phyloP scores from a whole-genome alignment of 1,284 basidiomycete genomes.

The Boletus austroedulis region DNA sequence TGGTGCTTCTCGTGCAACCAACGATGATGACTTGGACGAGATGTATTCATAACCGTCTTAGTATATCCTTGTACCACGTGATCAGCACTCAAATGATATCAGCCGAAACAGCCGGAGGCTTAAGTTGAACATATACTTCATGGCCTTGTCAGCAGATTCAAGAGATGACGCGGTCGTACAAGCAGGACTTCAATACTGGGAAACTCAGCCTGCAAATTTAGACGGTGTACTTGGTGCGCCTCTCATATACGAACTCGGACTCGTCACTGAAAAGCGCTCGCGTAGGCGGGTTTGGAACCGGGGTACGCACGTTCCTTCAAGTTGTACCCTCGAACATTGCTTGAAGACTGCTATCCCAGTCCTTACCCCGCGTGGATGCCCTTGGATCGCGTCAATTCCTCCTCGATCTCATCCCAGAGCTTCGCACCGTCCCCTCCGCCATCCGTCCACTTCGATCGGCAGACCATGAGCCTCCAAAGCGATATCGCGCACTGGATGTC shows the following conservation, averaged over 20 bases:
- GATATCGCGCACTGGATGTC: constrained; percentile 81
- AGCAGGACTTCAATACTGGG: constrained; percentile 78
- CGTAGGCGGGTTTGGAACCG: constrained; percentile 68
- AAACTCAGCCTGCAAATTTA: constrained; percentile 64
- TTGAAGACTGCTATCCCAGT: constrained; percentile 42
- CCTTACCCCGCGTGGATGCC: constrained; percentile 84
- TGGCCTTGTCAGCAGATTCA: constrained; percentile 17
- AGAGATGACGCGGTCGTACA: constrained; percentile 49
- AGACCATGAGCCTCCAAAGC: constrained; percentile 15
- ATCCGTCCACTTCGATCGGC: constrained; percentile 24
- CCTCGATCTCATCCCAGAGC: constrained; percentile 73
- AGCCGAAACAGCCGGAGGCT: no score
- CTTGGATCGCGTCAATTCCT: constrained; percentile 86
- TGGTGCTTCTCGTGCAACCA: constrained; percentile 25
- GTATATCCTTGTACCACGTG: no score
- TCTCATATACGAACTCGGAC: background rate
- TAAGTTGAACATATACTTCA: no score
- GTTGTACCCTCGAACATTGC: background rate
- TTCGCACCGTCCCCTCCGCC: constrained; percentile 73
- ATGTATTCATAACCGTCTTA: constrained; percentile 54
- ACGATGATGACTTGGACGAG: constrained; percentile 48
- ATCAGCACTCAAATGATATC: no score
- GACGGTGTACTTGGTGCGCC: constrained; percentile 65
- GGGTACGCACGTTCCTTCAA: constrained; percentile 45
- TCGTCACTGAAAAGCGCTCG: constrained; percentile 12